These are phyloP conservation scores for Coemansia sp. DNA, from an alignment of 192 early-diverging fungal species.

Conservation along the genomic window DNA sequence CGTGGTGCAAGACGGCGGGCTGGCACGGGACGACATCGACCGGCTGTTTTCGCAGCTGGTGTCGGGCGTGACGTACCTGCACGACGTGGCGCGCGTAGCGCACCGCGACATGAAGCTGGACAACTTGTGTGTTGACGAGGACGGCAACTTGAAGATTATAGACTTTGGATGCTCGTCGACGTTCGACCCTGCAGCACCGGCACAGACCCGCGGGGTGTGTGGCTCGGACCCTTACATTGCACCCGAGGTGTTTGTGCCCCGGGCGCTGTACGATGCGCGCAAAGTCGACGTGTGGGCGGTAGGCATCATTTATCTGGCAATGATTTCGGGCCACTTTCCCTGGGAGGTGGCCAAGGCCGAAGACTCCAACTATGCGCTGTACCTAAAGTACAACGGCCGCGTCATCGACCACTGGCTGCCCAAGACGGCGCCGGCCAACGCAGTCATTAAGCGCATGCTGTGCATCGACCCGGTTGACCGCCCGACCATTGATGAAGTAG, in stretches of 20 bases:
- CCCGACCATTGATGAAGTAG: slow-evolving; percentile 73
- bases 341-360: slow-evolving; percentile 60
- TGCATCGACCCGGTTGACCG: slow-evolving; percentile 65
- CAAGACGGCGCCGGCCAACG: slow-evolving; percentile 28
- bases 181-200: slow-evolving; percentile 62
- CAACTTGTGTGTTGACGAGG: slow-evolving; percentile 74
- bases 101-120: slow-evolving; percentile 86
- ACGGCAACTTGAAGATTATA: slow-evolving; percentile 77
- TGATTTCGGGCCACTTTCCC: slow-evolving; percentile 68
- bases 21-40: slow-evolving; percentile 72
- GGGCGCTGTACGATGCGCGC: slow-evolving; percentile 75
- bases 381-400: slow-evolving; percentile 46
- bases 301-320: slow-evolving; percentile 80
- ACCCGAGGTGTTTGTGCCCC: slow-evolving; percentile 71
- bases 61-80: slow-evolving; percentile 71
- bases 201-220: slow-evolving; percentile 75
- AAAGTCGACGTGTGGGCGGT: slow-evolving; percentile 85
- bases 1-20: slow-evolving; percentile 68
- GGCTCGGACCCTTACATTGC: slow-evolving; percentile 96
- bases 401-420: slow-evolving; percentile 58
- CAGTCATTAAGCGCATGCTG: slow-evolving; percentile 71
- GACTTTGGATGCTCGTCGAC: slow-evolving; percentile 86
- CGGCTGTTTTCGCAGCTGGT: slow-evolving; percentile 81
- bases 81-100: slow-evolving; percentile 70
- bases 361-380: slow-evolving; percentile 66